Conservation (phyloP, 225 moss, liverwort and hornwort species). For the Bryum argenteum region DNA sequence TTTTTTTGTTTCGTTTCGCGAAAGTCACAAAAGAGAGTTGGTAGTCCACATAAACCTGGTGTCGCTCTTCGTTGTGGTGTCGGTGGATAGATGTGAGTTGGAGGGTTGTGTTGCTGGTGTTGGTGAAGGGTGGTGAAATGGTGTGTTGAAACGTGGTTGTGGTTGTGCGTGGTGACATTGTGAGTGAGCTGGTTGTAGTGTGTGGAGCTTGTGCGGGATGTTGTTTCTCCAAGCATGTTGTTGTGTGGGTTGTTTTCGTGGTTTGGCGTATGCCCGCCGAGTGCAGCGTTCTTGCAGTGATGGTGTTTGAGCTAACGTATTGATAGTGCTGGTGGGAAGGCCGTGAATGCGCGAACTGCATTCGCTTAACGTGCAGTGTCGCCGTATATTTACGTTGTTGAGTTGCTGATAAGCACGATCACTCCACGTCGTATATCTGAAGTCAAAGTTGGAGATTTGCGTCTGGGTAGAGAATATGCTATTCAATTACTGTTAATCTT, state of each 20-base stretch:
- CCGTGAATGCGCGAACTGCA: too few species aligned
- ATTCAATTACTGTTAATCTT: too few species aligned
- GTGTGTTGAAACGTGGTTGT: neutral
- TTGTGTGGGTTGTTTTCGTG: neutral
- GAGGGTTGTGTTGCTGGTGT: conserved; percentile 17
- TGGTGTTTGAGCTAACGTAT: too few species aligned
- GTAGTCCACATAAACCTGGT: conserved; percentile 17
- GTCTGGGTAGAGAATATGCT: too few species aligned
- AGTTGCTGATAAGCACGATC: too few species aligned
- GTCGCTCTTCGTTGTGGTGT: conserved; percentile 13
- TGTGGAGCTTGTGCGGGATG: conserved; percentile 2
- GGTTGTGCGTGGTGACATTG: conserved; percentile 5
- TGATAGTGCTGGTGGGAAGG: too few species aligned
- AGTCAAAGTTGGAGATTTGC: too few species aligned
- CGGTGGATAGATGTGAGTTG: neutral
- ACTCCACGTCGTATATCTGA: too few species aligned
- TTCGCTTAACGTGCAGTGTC: too few species aligned
- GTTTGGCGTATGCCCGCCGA: neutral
- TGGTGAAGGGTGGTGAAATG: conserved; percentile 10
- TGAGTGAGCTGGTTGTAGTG: neutral
- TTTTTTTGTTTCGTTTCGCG: neutral
- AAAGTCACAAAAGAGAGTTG: conserved; percentile 41
- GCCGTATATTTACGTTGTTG: too few species aligned
- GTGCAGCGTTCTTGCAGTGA: too few species aligned
- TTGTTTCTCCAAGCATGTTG: neutral